Percentiles rank a stretch among this genome's conserved stretches.
Conservation (phyloP, 106 monocot species). For the Acorus calamus region DNA sequence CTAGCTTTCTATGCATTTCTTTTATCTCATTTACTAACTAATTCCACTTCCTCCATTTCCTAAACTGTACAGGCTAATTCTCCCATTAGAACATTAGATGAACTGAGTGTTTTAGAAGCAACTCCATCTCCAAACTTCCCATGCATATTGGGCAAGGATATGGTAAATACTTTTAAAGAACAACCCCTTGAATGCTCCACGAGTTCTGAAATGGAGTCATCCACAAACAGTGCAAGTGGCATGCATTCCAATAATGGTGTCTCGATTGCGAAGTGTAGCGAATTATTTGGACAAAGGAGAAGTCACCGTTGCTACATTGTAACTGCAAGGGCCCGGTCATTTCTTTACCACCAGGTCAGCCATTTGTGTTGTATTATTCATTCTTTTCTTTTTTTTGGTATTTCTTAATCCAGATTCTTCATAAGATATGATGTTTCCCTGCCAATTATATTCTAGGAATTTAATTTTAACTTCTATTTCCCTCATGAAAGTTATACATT, state of each 20-base stretch:
- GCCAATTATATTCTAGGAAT: too few species aligned
- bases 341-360: conserved; percentile 85
- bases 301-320: conserved; percentile 65
- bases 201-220: conserved; percentile 16
- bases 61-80: conserved; percentile 53
- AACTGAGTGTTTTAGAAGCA: conserved; percentile 62
- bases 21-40: too few species aligned
- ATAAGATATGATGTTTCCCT: too few species aligned
- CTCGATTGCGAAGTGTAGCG: conserved; percentile 2
- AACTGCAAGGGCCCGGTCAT: conserved; percentile 71
- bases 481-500: too few species aligned
- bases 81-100: conserved; percentile 79
- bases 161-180: conserved; percentile 9
- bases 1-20: too few species aligned
- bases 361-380: background rate
- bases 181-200: conserved; percentile 2
- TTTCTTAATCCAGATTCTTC: too few species aligned
- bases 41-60: background rate
- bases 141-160: conserved; percentile 30
- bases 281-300: conserved; percentile 50
- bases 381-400: too few species aligned
- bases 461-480: too few species aligned
- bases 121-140: conserved; percentile 51
- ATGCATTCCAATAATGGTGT: conserved; percentile 4
- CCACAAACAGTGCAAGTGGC: conserved; percentile 6